phyloP scores from a whole-genome alignment of 2,329 filamentous ascomycete species.

The Paraphoma sp. region DNA sequence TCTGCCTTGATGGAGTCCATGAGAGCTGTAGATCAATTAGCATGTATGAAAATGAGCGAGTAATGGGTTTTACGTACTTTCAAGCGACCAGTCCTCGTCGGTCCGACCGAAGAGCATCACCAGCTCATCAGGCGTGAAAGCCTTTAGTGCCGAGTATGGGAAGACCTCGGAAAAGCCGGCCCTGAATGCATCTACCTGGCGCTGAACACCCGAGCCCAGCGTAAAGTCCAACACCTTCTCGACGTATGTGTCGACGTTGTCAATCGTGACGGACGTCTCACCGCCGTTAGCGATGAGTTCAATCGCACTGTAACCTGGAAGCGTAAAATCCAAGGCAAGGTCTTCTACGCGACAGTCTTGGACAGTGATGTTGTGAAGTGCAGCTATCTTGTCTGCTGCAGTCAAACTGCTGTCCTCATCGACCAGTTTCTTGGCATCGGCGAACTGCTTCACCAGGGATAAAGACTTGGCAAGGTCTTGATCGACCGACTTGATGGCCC shows the following conservation, averaged over 20 bases:
- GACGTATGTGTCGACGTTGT: conserved; percentile 89
- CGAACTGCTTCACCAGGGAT: conserved; percentile 86
- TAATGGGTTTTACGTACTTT: conserved; percentile 70
- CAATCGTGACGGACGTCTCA: conserved; percentile 78
- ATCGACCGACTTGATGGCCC: conserved; percentile 88
- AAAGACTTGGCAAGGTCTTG: conserved; percentile 84
- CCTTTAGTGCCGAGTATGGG: conserved; percentile 87
- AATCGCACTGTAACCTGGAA: conserved; percentile 85
- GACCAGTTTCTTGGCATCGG: conserved; percentile 79
- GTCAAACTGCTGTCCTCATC: conserved; percentile 73
- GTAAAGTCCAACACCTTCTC: conserved; percentile 92
- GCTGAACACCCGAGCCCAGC: conserved; percentile 83
- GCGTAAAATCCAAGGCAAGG: conserved; percentile 88
- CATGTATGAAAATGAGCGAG: conserved; percentile 3
- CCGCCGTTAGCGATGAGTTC: conserved; percentile 80
- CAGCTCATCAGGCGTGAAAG: conserved; percentile 93
- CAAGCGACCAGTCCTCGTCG: conserved; percentile 96
- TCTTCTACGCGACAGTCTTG: conserved; percentile 84
- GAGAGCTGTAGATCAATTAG: conserved; percentile 66
- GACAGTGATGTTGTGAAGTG: conserved; percentile 73
- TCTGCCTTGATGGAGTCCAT: conserved; percentile 99
- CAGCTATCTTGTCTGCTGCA: conserved; percentile 72
- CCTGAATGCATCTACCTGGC: conserved; percentile 90
- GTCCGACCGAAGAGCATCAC: conserved; percentile 92
- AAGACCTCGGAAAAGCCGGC: conserved; percentile 94